Evolutionary conservation across 495 filamentous ascomycete species (phyloP), one percentile per base, ranked within the genome.

Genomic region (Neurospora africana): DNA sequence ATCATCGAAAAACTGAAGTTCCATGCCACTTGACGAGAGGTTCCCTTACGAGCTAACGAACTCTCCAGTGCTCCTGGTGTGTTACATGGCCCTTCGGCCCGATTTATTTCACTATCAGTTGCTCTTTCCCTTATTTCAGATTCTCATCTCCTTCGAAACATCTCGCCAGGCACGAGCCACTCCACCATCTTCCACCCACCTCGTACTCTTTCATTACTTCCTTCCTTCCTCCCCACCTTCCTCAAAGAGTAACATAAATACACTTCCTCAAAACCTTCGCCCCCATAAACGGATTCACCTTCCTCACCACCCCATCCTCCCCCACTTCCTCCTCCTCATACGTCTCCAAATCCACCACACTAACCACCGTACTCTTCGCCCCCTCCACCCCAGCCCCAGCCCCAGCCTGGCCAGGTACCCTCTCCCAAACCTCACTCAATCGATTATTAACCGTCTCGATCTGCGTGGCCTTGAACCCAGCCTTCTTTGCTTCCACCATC

Each of bases 401-500:
- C 44, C 21, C 44, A 10, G 4, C 11, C 11, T 58, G 11, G 0
- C 47, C 47, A 2, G 47, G 47, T 0, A 3, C 2, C 47, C 11
- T 58, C 21, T 58, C 47, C 47, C 47, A 58, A 58, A 58, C 27
- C 11, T 27, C 47, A 15, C 27, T 58, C 21, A 58, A 2, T 11
- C 47, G 47, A 58, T 58, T 58, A 27, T 58, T 58, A 21, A 58
- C 47, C 47, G 47, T 58, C 11, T 21, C 21, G 10, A 58, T 11
- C 47, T 58, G 47, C 4, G 21, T 58, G 0, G 47, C 47, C 21
- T 58, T 58, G 11, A 6, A 58, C 47, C 47, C 47, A 0, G 47
- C 47, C 21, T 58, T 58, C 21, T 58, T 58, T 0, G 78, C 79
- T 27, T 80, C 73, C 7, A 73, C 68, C 82, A 86, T 84, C 72